Percentiles rank a stretch among this genome's conserved stretches.
Evolutionary conservation across 371 early-diverging fungal genomes (phyloP).

Genomic region (Mortierella sp.): DNA sequence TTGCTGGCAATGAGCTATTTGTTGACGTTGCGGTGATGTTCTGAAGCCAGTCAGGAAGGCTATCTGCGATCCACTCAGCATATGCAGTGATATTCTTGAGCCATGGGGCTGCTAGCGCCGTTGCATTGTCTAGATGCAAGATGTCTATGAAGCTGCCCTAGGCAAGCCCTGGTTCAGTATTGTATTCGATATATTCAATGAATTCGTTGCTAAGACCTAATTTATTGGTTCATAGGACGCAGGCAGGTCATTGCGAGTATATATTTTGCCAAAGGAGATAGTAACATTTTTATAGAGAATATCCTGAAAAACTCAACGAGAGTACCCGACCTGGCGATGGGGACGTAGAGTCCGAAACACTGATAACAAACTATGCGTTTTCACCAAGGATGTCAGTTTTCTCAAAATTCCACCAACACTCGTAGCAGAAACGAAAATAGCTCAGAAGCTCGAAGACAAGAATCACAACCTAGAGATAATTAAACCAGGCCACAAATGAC

Average conservation of each 20-base stretch:
- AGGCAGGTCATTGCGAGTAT: neutral
- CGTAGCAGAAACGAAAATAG: slow-evolving; percentile 67
- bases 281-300: slow-evolving; percentile 16
- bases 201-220: neutral
- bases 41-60: slow-evolving; percentile 21
- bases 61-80: slow-evolving; percentile 19
- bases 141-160: neutral
- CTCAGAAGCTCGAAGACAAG: slow-evolving; percentile 70
- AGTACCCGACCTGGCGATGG: neutral
- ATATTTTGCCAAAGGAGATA: slow-evolving; percentile 17
- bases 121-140: slow-evolving; percentile 12
- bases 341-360: slow-evolving; percentile 18
- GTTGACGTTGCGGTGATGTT: slow-evolving; percentile 25
- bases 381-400: slow-evolving; percentile 34
- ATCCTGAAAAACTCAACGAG: neutral
- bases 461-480: slow-evolving; percentile 70
- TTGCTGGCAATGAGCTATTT: slow-evolving; percentile 11
- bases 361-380: slow-evolving; percentile 28
- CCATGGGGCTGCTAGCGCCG: slow-evolving; percentile 1
- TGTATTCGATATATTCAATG: neutral
- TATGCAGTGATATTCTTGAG: slow-evolving; percentile 15
- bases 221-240: neutral
- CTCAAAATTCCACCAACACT: slow-evolving; percentile 61
- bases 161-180: neutral
- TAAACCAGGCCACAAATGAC: slow-evolving; percentile 59